Percentiles rank a stretch among this genome's conserved stretches.
Conservation (phyloP, 2,329 filamentous ascomycete species). For the Davidsoniella neocaledoniae region DNA sequence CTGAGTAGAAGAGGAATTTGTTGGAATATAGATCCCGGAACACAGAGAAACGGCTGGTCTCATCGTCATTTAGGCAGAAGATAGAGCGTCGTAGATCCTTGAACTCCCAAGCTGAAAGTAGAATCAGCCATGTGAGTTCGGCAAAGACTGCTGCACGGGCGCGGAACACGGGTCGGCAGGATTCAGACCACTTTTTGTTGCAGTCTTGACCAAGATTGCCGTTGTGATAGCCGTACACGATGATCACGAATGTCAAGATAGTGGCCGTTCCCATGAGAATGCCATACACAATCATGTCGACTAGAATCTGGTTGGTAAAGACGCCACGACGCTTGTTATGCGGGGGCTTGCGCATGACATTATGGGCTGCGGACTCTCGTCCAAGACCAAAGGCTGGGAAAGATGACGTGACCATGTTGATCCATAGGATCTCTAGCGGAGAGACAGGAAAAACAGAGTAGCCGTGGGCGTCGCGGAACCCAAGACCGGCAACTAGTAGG, state of each 20-base stretch:
- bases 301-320: slow-evolving; percentile 60
- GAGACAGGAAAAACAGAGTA: slow-evolving; percentile 75
- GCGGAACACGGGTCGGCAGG: slow-evolving; percentile 45
- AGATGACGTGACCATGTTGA: slow-evolving; percentile 83
- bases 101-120: slow-evolving; percentile 65
- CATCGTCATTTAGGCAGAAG: slow-evolving; percentile 46
- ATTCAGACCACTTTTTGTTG: slow-evolving; percentile 40
- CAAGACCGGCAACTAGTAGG: slow-evolving; percentile 63
- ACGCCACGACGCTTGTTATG: slow-evolving; percentile 52
- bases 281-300: slow-evolving; percentile 69
- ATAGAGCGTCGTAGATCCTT: slow-evolving; percentile 55
- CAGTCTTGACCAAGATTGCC: slow-evolving; percentile 43
- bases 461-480: slow-evolving; percentile 54
- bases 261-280: slow-evolving; percentile 58
- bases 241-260: slow-evolving; percentile 48
- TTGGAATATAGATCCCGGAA: slow-evolving; percentile 52
- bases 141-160: slow-evolving; percentile 59
- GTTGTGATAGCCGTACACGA: slow-evolving; percentile 38
- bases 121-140: slow-evolving; percentile 55
- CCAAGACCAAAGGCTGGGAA: slow-evolving; percentile 80
- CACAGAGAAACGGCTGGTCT: slow-evolving; percentile 33
- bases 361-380: slow-evolving; percentile 55
- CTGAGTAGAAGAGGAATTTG: slow-evolving; percentile 52
- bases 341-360: slow-evolving; percentile 67
- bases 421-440: slow-evolving; percentile 79